Evolutionary conservation across 371 early-diverging fungal species (phyloP).

Genomic region (Rhizopus sp.): DNA sequence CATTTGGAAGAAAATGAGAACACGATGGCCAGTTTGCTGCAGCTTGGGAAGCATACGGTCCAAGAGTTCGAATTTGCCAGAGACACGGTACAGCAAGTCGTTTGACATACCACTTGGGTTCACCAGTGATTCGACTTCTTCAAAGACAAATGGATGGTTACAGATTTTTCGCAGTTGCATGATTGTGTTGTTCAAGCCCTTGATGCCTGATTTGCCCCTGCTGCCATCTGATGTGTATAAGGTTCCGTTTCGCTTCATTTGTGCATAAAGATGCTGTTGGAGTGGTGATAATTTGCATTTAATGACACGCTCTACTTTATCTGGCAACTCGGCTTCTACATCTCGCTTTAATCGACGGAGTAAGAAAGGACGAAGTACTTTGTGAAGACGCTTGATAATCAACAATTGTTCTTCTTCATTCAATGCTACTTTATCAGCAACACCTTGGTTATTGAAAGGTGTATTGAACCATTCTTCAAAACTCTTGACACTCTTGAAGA

Average conservation of each 20-base stretch:
- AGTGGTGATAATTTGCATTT: constrained; percentile 88
- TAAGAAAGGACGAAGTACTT: constrained; percentile 96
- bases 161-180: constrained; percentile 99
- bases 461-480: constrained; percentile 99
- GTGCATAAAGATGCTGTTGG: constrained; percentile 76
- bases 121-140: constrained; percentile 86
- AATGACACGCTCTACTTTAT: constrained; percentile 97
- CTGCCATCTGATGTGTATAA: constrained; percentile 62
- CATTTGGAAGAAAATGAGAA: constrained; percentile 99
- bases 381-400: constrained; percentile 96
- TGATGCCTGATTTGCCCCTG: constrained; percentile 59
- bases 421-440: constrained; percentile 85
- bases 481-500: constrained; percentile 92
- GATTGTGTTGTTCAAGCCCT: constrained; percentile 93
- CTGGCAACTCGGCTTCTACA: constrained; percentile 97
- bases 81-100: constrained; percentile 67
- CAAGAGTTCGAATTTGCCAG: constrained; percentile 98
- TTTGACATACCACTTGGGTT: constrained; percentile 63
- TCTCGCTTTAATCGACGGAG: constrained; percentile 98
- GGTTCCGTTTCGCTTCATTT: constrained; percentile 75
- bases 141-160: constrained; percentile 99
- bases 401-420: constrained; percentile 97
- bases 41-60: constrained; percentile 96
- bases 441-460: constrained; percentile 86
- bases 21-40: constrained; percentile 85